Percentiles rank a stretch among this genome's conserved stretches.
These are phyloP conservation scores for Prunus mume DNA, from an alignment of 306 rosid genomes.

Conservation along the genomic window DNA sequence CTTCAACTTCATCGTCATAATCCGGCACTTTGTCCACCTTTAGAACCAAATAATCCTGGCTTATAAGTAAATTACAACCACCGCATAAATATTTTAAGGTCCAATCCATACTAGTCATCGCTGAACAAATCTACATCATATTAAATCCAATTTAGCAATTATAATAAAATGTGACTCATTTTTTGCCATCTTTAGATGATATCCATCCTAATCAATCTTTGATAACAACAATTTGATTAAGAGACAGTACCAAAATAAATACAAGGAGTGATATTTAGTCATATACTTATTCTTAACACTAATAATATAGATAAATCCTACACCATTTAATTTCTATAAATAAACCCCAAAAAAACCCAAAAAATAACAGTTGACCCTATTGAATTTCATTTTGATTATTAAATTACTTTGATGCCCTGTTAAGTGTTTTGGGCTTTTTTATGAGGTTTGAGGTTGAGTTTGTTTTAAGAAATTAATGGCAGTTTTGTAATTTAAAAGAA, in stretches of 20 bases:
- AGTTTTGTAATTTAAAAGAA: too few relatives aligned
- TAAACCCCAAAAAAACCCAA: too few relatives aligned
- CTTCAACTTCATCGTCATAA: conserved; percentile 57
- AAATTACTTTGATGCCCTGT: too few relatives aligned
- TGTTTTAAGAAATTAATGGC: too few relatives aligned
- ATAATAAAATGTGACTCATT: neutral
- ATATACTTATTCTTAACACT: too few relatives aligned
- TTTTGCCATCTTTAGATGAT: neutral
- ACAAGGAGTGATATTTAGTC: neutral
- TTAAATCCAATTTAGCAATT: too few relatives aligned
- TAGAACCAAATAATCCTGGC: conserved; percentile 62
- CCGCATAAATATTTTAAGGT: neutral
- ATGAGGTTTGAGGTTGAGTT: too few relatives aligned
- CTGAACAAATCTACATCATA: neutral
- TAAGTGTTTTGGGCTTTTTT: too few relatives aligned
- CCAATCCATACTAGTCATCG: neutral
- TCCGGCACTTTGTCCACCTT: conserved; percentile 52
- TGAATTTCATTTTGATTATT: too few relatives aligned
- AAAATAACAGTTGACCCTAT: too few relatives aligned
- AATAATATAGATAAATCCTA: too few relatives aligned
- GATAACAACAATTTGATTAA: neutral
- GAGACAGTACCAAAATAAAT: neutral
- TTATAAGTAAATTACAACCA: conserved; percentile 13
- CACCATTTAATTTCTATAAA: too few relatives aligned
- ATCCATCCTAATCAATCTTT: neutral